phyloP scores from a whole-genome alignment of 2,329 filamentous ascomycete genomes.

The Colletotrichum spaethianum region DNA sequence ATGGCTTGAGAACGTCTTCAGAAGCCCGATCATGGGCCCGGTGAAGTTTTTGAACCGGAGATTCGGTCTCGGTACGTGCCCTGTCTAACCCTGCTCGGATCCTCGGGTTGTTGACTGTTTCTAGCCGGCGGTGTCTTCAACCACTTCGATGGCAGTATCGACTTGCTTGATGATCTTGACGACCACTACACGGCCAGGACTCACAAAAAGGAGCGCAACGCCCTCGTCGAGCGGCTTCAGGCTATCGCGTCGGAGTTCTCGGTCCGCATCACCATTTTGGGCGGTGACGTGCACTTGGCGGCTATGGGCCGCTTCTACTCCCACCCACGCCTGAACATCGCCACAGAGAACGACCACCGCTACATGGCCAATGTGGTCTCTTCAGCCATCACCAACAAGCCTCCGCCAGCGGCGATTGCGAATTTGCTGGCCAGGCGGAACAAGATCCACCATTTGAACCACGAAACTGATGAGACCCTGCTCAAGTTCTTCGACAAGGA shows the following conservation, averaged over 20 bases:
- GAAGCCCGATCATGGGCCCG: conserved; percentile 87
- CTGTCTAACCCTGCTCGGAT: neutral
- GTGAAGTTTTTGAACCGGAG: conserved; percentile 92
- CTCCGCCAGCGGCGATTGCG: conserved; percentile 87
- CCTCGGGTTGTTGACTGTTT: conserved; percentile 30
- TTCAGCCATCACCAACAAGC: conserved; percentile 96
- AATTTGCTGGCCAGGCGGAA: conserved; percentile 93
- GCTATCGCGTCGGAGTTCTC: conserved; percentile 87
- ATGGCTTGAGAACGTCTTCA: conserved; percentile 96
- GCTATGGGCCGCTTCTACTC: conserved; percentile 96
- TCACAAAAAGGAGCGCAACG: conserved; percentile 89
- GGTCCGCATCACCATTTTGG: conserved; percentile 90
- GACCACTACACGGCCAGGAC: conserved; percentile 96
- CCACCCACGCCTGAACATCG: conserved; percentile 82
- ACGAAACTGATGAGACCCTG: conserved; percentile 90
- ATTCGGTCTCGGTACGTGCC: conserved; percentile 77
- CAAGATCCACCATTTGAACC: conserved; percentile 80
- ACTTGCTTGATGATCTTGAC: conserved; percentile 92
- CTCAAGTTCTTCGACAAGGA: conserved; percentile 94
- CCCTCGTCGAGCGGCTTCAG: conserved; percentile 86
- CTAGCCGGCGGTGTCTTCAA: conserved; percentile 88
- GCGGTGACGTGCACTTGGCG: conserved; percentile 93
- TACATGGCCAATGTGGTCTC: conserved; percentile 97
- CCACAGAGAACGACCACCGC: conserved; percentile 86
- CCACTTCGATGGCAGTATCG: conserved; percentile 92